These are phyloP conservation scores for Penicillium sp. DNA, from an alignment of 2,329 filamentous ascomycete species.

Conservation along the genomic window DNA sequence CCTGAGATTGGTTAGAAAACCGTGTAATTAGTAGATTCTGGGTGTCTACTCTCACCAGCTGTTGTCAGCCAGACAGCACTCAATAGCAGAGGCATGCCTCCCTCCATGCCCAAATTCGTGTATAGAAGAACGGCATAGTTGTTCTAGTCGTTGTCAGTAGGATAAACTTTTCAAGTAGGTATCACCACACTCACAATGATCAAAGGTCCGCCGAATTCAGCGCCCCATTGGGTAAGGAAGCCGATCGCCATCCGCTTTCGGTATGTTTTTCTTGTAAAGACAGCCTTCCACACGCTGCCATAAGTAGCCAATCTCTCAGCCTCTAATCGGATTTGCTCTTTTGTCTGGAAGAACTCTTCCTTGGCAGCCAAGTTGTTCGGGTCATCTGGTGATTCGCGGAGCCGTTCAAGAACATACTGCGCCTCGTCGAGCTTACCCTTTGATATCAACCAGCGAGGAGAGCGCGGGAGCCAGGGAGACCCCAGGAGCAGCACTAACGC, in stretches of 20 bases:
- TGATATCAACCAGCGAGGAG: conserved; percentile 51
- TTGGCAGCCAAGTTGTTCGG: conserved; percentile 44
- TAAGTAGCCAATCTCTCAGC: conserved; percentile 41
- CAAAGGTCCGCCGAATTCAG: conserved; percentile 53
- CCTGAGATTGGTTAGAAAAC: conserved; percentile 29
- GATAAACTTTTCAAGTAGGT: neutral
- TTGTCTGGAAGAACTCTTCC: conserved; percentile 50
- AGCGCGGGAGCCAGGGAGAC: conserved; percentile 46
- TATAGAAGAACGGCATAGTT: conserved; percentile 49
- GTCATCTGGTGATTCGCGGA: conserved; percentile 41
- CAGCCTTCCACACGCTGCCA: conserved; percentile 46
- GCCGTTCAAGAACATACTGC: conserved; percentile 41
- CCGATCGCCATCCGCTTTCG: conserved; percentile 53
- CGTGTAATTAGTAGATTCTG: neutral
- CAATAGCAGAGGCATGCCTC: conserved; percentile 45
- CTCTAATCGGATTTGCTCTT: conserved; percentile 48
- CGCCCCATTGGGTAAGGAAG: conserved; percentile 54
- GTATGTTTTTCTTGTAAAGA: conserved; percentile 49
- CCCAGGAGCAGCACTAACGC: conserved; percentile 43
- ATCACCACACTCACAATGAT: conserved; percentile 47
- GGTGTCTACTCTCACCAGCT: conserved; percentile 35
- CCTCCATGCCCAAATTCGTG: conserved; percentile 43
- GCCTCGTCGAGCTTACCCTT: conserved; percentile 49
- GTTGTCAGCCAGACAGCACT: conserved; percentile 47
- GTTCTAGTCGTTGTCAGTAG: conserved; percentile 35